A percentile compares a stretch with the other conserved stretches of the same genome.
These are phyloP conservation scores for Kokia cookei DNA, from an alignment of 441 rosid genomes.

Conservation along the genomic window DNA sequence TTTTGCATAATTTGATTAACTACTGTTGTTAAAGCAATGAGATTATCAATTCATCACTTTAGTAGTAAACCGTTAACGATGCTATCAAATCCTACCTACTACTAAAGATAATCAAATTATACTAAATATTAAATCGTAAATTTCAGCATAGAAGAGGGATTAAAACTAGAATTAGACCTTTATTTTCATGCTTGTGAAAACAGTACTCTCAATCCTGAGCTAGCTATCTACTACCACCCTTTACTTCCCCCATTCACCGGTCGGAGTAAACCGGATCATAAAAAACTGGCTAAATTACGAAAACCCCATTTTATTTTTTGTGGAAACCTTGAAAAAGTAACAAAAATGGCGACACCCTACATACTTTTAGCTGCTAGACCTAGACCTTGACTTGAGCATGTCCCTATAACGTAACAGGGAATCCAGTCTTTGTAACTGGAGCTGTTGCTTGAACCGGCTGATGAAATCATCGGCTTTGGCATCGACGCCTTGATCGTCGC, in stretches of 20 bases:
- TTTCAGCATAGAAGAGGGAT: no score
- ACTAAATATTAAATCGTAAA: no score
- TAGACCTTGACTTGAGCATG: conserved; percentile 34
- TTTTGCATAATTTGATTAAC: no score
- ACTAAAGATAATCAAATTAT: no score
- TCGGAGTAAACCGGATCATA: background rate
- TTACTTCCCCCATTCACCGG: background rate
- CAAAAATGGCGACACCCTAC: background rate
- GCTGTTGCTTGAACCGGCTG: conserved; percentile 68
- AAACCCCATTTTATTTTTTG: background rate
- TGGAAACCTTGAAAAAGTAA: background rate
- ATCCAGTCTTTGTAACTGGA: conserved; percentile 70
- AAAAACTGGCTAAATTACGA: background rate
- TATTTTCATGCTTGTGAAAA: no score
- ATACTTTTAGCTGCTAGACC: conserved; percentile 7
- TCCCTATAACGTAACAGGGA: conserved; percentile 62
- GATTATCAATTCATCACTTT: no score
- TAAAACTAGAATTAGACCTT: no score
- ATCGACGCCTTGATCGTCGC: conserved; percentile 41
- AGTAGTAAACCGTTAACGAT: no score
- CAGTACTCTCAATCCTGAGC: no score
- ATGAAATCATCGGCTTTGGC: conserved; percentile 82
- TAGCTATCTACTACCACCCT: background rate
- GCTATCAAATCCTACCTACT: no score
- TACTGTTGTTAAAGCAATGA: no score